Evolutionary conservation across 371 early-diverging fungal species (phyloP), one percentile per base, ranked within the genome.

Genomic region (Rhizopus delemar): DNA sequence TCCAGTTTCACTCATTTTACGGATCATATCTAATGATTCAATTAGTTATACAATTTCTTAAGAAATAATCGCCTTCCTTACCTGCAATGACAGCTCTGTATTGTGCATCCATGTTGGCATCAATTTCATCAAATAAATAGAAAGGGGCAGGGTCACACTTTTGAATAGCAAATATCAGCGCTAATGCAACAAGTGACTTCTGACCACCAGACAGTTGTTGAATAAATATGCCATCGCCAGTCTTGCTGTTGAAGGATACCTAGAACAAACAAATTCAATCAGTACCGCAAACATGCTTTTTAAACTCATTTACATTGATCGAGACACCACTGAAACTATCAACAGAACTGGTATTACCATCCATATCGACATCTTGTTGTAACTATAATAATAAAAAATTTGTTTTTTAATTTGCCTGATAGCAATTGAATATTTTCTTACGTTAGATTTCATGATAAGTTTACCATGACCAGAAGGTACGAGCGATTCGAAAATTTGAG

Each of bases 51-150:
- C 22, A 22, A 22, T 22, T 2, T 22, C 22, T 22, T 22, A 2
- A 22, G 22, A 22, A 22, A 22, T 2, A 22, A 22, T 22, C 2
- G 22, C 22, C 22, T n/a, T n/a, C 15, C 70, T 59, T 75, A 85
- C 85, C 85, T 29, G 99, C 99, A 15, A 99, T 94, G 4, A 96
- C 90, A 0, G 92, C 89, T 35, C 99, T 87, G 68, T 99, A 95
- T 57, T 90, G 94, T 11, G 96, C 93, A 78, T 99, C 99, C 34
- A 99, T 78, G 58, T 98, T 99, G 34, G 99, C 99, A 83, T 99
- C 99, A 77, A 99, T 97, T 82, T 99, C 99, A 83, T 99, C 99
- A 88, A 99, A 98, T 61, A 99, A 80, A 74, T 99, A 99, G 73
- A 99, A 99, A 4, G 99, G 99, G 41, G 99, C 97, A 15, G 98